A percentile compares a stretch with the other conserved stretches of the same genome.
Conservation (phyloP, 306 rosid species). For the Rubus parviflorus region DNA sequence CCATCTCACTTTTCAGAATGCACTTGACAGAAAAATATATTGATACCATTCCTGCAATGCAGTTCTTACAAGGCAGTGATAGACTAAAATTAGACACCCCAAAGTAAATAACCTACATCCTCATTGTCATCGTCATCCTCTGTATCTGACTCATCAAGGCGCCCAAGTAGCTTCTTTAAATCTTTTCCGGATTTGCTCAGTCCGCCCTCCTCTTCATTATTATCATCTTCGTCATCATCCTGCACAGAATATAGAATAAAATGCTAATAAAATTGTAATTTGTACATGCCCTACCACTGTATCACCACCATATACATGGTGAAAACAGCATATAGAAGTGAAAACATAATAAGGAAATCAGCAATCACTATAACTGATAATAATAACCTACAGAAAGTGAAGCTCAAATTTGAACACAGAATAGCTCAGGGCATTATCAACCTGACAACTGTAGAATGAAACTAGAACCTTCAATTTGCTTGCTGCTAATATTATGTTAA, state of each 20-base stretch:
- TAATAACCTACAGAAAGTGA: neutral
- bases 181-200: slow-evolving; percentile 94
- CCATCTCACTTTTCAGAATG: neutral
- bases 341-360: neutral
- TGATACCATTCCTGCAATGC: too few species aligned
- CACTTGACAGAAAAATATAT: too few species aligned
- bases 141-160: slow-evolving; percentile 71
- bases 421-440: too few species aligned
- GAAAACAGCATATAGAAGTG: neutral
- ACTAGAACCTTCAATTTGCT: too few species aligned
- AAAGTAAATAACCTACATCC: slow-evolving; percentile 34
- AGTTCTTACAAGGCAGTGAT: neutral
- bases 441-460: too few species aligned
- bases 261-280: neutral
- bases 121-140: slow-evolving; percentile 72
- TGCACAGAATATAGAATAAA: slow-evolving; percentile 33
- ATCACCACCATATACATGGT: neutral
- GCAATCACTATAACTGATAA: too few species aligned
- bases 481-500: too few species aligned
- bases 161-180: slow-evolving; percentile 81
- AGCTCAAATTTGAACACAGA: neutral
- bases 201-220: slow-evolving; percentile 73
- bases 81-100: neutral
- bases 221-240: slow-evolving; percentile 71
- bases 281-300: too few species aligned